Evolutionary conservation across 164 flowering plant species (phyloP), one percentile per base, ranked within the genome.

Genomic region (Nelumbo lutea): DNA sequence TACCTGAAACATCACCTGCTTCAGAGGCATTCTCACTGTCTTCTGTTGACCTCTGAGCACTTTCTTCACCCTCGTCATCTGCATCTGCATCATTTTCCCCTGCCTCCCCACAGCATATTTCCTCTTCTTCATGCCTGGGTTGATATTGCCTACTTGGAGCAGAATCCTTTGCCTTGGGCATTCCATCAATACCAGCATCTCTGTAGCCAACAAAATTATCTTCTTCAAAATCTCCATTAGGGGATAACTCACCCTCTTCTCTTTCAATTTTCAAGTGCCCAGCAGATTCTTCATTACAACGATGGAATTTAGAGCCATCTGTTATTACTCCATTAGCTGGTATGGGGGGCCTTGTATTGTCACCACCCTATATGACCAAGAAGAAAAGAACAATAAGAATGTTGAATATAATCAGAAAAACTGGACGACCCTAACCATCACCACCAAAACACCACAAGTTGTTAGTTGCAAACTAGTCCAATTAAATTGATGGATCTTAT

Each of bases 171-270:
- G 73, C 61, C 68, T 79, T 85, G 47, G 80, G 75, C n/a, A 63
- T 69, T 44, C 70, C 79, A 48, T 79, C 82, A 40, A 68, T 44
- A 59, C 68, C 79, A 69, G 83, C 70, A 69, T 89, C 83, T 45
- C 82, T 78, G 75, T 81, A 85, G 46, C 58, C 85, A 45, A 76
- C 84, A 81, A 86, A 87, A 67, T 87, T 88, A 66, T 87, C 96
- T 73, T 87, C 96, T 73, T 85, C 90, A 77, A 85, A 84, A 74
- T 87, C 97, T 61, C 88, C 88, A 77, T 75, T 87, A 6, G 97
- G 97, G 66, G 98, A 87, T 73, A 96, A 73, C 77, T 96, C 97
- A 67, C 97, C 98, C 76, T 96, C 99, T 75, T 96, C 99, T 79
- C 90, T 86, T 77, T 90, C 98, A 73, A 77, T 64, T 76, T 87